Conservation (phyloP, 1,139 yeast genomes). For the Debaryomyces subglobosus region DNA sequence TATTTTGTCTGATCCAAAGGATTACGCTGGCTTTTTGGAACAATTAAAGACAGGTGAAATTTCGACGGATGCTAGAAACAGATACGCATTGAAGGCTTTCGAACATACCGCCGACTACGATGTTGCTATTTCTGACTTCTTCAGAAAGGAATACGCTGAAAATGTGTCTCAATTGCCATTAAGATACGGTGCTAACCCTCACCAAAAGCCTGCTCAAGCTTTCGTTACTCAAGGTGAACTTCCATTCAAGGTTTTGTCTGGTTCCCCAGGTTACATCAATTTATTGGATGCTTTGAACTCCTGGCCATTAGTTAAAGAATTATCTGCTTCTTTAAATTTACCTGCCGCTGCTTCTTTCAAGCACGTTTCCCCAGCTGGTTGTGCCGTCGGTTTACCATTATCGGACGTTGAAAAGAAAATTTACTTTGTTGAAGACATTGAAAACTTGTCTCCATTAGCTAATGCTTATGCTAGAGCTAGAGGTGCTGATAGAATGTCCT, state of each 20-base stretch:
- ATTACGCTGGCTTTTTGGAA: slow-evolving; percentile 82
- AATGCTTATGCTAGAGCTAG: slow-evolving; percentile 99
- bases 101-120: slow-evolving; percentile 99
- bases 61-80: slow-evolving; percentile 73
- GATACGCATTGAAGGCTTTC: slow-evolving; percentile 91
- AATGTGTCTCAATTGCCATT: slow-evolving; percentile 86
- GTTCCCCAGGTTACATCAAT: slow-evolving; percentile 97
- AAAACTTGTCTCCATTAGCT: slow-evolving; percentile 93
- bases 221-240: slow-evolving; percentile 82
- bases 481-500: slow-evolving; percentile 99
- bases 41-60: slow-evolving; percentile 78
- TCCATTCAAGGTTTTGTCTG: slow-evolving; percentile 91
- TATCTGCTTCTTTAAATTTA: slow-evolving; percentile 87
- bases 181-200: slow-evolving; percentile 98
- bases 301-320: slow-evolving; percentile 98
- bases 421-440: slow-evolving; percentile 93
- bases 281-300: slow-evolving; percentile 94
- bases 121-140: slow-evolving; percentile 91
- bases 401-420: slow-evolving; percentile 90
- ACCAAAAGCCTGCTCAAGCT: slow-evolving; percentile 99
- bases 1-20: slow-evolving; percentile 90
- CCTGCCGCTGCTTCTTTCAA: slow-evolving; percentile 99
- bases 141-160: slow-evolving; percentile 96
- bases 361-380: slow-evolving; percentile 99
- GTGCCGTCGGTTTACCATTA: slow-evolving; percentile 94